Evolutionary conservation across 2,329 filamentous ascomycete genomes (phyloP), one percentile per base, ranked within the genome.

Genomic region (Penicillium sp.): DNA sequence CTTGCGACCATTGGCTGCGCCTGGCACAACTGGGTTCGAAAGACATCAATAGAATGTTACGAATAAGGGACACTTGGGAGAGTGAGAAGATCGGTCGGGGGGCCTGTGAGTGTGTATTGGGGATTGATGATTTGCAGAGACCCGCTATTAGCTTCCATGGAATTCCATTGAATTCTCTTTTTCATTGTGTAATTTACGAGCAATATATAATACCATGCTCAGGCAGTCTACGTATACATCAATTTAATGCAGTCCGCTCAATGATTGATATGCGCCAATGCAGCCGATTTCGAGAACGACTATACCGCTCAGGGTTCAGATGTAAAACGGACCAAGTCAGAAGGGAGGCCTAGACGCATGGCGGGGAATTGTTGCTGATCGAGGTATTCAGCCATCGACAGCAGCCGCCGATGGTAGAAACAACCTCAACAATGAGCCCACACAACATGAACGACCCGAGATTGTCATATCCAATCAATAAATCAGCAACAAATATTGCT

Each of bases 181-280:
- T 43, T 22, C 14, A 21, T 47, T 36, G 39, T 43, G 47, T 50
- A 50, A 45, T 50, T 47, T 55, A 50, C 52, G 22, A 27, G 21
- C 31, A 43, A 29, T 29, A 42, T 45, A 51, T 40, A 36, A 40
- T 44, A 44, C 10, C 46, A 49, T 54, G 48, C 45, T 32, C 22
- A 14, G 10, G 36, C 36, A 34, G 43, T 49, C 44, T 48, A 48
- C 21, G 13, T 16, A 16, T 38, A 5, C 34, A 38, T 38, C 34
- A 38, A 38, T 38, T 38, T 38, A 16, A 38, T 38, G 34, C 13
- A 24, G 38, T 22, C 43, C 32, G 49, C 43, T 47, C 49, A 52
- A 52, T 52, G 46, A 49, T 40, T 34, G 45, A 40, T 46, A 39
- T 39, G 45, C 31, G 31, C 42, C 13, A 47, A 34, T 34, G 44